Evolutionary conservation across 2,329 filamentous ascomycete genomes (phyloP), one percentile per base, ranked within the genome.

Genomic region (Aureobasidium namibiae): DNA sequence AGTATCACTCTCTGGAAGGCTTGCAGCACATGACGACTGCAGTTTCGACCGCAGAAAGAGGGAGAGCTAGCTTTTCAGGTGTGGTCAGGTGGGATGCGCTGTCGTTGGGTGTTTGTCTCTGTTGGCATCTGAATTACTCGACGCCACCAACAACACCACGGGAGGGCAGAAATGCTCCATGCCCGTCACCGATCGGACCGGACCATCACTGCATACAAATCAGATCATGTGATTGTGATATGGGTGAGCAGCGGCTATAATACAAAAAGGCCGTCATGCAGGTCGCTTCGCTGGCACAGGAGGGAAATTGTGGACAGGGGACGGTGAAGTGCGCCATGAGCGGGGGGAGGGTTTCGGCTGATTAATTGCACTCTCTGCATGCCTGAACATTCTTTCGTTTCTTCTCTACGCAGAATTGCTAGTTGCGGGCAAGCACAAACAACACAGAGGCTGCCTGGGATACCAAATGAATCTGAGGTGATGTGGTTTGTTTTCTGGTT

Each of bases 61-160:
- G 6, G 14, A 42, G 24, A 50, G 18, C 21, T 56, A 14, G n/a
- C n/a, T 29, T 18, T n/a, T 13, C 13, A 23, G 42, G 52, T 21
- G 53, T 46, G 52, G 46, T 59, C 57, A 59, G 57, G 57, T 36
- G 57, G 48, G 33, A n/a, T 59, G 57, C 48, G 57, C 23, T 59
- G 48, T 59, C 57, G 36, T 38, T 31, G 36, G 24, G 23, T 26
- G 11, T 33, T n/a, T n/a, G n/a, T n/a, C 46, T 33, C 57, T 38
- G 45, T 59, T 59, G 38, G 31, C 57, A 59, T 53, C 38, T 33
- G 33, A 9, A 41, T 38, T n/a, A 49, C 33, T 41, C 29, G 44
- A 39, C 54, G 54, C 54, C 54, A 57, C 54, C 41, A 57, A 57
- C 41, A 36, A 18, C 18, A 13, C 24, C 38, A 39, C 41, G 42